Base-by-base conservation (phyloP, 768 basidiomycete genomes). In the Krasilnikovozyma curviuscula region DNA sequence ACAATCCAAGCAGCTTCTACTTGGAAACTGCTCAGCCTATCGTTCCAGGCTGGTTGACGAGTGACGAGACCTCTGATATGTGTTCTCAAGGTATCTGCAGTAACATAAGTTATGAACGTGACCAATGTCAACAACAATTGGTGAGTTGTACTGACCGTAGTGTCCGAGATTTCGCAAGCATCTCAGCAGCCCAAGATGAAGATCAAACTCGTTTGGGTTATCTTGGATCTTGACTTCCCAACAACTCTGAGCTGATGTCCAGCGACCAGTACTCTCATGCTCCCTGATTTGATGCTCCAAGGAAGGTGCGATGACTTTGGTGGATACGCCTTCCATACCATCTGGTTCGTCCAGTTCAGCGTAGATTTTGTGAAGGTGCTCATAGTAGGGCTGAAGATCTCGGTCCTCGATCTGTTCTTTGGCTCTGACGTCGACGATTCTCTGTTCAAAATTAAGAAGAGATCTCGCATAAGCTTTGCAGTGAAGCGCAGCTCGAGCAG, bases 201-300 rank as follows among this genome's bases (percentile, higher is more conserved):
- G 81, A 21, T 81, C 75, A 5, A 91, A 70, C 55, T 91, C 86
- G 57, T 91, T 78, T 0, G 91, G 89, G 19, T 77, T 76, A 49
- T 83, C 78, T 60, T 95, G 91, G 14, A 98, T 70, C 40, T 79
- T 74, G 12, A 97, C 78, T 64, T 98, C 93, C 93, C 93, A 98
- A 58, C 93, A 98, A 59, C 91, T 97, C 64, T 97, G 93, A 7
- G 93, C 91, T 8, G 88, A 81, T 2, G 93, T 97, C 93, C 93
- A 98, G 35, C 78, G 73, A 0, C 93, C 93, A 2, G 83, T 91
- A 55, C 81, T 89, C 63, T 98, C 93, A 57, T 98, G 93, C 59
- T 97, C 83, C 35, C 93, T 78, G 52, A 98, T 97, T 63, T 93
- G 86, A 63, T 93, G 85, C 55, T 95, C 84, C 40, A 97, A 64